These are phyloP conservation scores for Beauveria australis DNA, from an alignment of 2,329 filamentous ascomycete genomes.

Conservation along the genomic window DNA sequence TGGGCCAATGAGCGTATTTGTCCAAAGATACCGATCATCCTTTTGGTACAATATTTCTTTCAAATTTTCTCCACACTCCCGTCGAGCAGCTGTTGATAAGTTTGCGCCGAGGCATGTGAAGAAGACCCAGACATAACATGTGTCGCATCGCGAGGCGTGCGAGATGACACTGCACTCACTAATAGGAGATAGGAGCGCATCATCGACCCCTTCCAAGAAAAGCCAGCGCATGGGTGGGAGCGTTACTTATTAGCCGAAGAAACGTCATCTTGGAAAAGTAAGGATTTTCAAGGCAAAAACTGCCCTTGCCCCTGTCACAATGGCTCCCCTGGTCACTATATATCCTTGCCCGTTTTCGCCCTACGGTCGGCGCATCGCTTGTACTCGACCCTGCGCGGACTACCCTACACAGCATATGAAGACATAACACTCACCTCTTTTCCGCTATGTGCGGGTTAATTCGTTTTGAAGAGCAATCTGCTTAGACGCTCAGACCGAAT, in stretches of 20 bases:
- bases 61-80: neutral
- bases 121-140: neutral
- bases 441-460: neutral
- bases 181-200: no score
- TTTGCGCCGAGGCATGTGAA: constrained; percentile 2
- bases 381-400: constrained; percentile 59
- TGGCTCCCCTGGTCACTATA: constrained; percentile 37
- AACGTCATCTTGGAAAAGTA: no score
- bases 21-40: neutral
- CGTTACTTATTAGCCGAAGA: no score
- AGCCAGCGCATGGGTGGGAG: no score
- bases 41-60: neutral
- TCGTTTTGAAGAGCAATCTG: constrained; percentile 45
- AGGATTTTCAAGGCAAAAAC: no score
- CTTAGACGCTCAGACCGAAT: constrained; percentile 58
- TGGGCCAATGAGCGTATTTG: neutral
- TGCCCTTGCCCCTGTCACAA: neutral
- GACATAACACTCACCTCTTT: constrained; percentile 15
- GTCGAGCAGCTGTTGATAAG: neutral
- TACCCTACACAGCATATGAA: constrained; percentile 59
- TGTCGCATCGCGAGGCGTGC: neutral
- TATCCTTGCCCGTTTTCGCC: constrained; percentile 62
- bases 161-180: no score
- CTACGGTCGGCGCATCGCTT: constrained; percentile 53
- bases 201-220: no score